These are phyloP conservation scores for Metarhizium rileyi DNA, from an alignment of 2,329 filamentous ascomycete species.

Conservation along the genomic window DNA sequence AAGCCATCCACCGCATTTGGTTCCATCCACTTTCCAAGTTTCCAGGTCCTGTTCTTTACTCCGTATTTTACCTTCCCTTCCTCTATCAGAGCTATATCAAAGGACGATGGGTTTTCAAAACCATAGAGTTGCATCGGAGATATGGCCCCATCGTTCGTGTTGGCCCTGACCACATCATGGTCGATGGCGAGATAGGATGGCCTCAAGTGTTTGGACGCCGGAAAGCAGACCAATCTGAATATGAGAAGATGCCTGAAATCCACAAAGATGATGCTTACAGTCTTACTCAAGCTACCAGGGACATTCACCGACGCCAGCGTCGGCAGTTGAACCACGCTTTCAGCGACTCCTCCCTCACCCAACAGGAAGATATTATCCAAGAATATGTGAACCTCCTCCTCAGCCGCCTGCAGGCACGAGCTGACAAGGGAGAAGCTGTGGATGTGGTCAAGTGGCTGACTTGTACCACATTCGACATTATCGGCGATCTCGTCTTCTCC, in stretches of 20 bases:
- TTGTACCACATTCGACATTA: slow-evolving; percentile 31
- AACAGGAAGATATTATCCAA: slow-evolving; percentile 19
- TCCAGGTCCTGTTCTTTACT: slow-evolving; percentile 17
- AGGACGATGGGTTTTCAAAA: slow-evolving; percentile 12
- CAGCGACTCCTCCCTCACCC: slow-evolving; percentile 18
- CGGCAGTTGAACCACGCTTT: slow-evolving; percentile 21
- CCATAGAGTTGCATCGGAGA: slow-evolving; percentile 13
- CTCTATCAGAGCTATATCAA: slow-evolving; percentile 11
- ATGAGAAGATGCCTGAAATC: slow-evolving; percentile 2
- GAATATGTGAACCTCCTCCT: slow-evolving; percentile 19
- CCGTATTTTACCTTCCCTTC: slow-evolving; percentile 11
- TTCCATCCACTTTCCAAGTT: slow-evolving; percentile 21
- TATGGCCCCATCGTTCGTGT: slow-evolving; percentile 29
- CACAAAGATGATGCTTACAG: slow-evolving; percentile 8
- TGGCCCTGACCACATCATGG: slow-evolving; percentile 29
- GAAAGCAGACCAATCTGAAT: slow-evolving; percentile 12
- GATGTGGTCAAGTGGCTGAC: slow-evolving; percentile 26
- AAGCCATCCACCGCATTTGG: slow-evolving; percentile 15
- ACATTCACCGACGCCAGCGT: slow-evolving; percentile 13
- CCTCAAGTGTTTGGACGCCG: slow-evolving; percentile 20
- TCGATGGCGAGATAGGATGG: slow-evolving; percentile 24
- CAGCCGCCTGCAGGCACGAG: slow-evolving; percentile 10
- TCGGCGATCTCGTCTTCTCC: slow-evolving; percentile 32
- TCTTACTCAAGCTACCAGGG: slow-evolving; percentile 9
- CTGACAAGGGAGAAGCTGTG: slow-evolving; percentile 5